Evolutionary conservation across 176 grass and related monocot genomes (phyloP).

Genomic region (Bolboschoenus planiculmis): DNA sequence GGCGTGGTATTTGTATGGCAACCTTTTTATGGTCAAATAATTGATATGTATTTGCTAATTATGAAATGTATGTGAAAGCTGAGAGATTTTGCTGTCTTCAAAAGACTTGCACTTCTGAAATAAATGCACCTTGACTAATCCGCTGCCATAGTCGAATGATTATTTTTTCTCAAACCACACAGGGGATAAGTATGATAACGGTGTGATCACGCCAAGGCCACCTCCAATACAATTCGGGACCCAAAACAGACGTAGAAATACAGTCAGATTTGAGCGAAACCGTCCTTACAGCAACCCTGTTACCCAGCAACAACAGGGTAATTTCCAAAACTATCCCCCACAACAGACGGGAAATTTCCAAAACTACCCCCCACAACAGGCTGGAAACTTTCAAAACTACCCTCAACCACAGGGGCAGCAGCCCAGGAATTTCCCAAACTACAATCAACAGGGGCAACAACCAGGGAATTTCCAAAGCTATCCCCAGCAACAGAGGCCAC

Average conservation of each 20-base stretch:
- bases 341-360: slow-evolving; percentile 46
- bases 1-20: neutral
- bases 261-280: slow-evolving; percentile 10
- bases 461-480: slow-evolving; percentile 29
- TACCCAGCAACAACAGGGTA: neutral
- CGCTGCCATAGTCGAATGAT: too few species aligned
- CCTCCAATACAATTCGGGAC: slow-evolving; percentile 69
- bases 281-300: slow-evolving; percentile 12
- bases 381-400: slow-evolving; percentile 40
- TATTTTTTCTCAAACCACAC: slow-evolving; percentile 21
- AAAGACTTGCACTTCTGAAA: neutral
- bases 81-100: neutral
- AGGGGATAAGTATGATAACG: slow-evolving; percentile 96
- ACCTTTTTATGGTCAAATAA: neutral
- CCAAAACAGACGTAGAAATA: slow-evolving; percentile 39
- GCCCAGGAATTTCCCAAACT: slow-evolving; percentile 29
- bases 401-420: slow-evolving; percentile 30
- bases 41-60: neutral
- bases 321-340: slow-evolving; percentile 16
- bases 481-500: slow-evolving; percentile 34
- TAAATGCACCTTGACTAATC: neutral
- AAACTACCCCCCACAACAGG: slow-evolving; percentile 33
- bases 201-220: slow-evolving; percentile 66
- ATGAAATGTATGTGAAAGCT: neutral
- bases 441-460: slow-evolving; percentile 30